phyloP scores from a whole-genome alignment of 345 rosid genomes.

The Dovyalis caffra region DNA sequence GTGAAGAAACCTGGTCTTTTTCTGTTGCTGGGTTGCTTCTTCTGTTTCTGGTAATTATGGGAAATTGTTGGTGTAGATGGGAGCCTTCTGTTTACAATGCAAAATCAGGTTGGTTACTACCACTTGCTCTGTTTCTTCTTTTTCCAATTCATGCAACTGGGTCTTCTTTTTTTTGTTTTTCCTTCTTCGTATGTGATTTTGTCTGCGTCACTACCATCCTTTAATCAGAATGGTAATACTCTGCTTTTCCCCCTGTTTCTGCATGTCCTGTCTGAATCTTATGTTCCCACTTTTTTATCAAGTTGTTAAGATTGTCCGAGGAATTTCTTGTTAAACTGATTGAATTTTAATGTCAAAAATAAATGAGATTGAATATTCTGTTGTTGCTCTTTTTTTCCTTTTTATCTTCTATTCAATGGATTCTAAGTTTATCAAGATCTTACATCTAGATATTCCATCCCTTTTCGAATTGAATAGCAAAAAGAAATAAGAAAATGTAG shows the following conservation, averaged over 20 bases:
- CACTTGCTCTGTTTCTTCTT: background rate
- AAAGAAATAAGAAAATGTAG: background rate
- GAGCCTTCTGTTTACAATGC: conserved; percentile 75
- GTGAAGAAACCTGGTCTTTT: conserved; percentile 12
- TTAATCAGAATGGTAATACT: background rate
- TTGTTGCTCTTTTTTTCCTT: background rate
- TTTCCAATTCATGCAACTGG: background rate
- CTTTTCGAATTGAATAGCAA: no score
- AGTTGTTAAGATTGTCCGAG: background rate
- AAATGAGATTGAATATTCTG: background rate
- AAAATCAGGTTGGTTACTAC: conserved; percentile 65
- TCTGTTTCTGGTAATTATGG: conserved; percentile 46
- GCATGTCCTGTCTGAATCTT: background rate
- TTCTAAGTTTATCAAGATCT: background rate
- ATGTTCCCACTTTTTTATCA: no score
- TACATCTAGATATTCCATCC: background rate
- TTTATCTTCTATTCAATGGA: background rate
- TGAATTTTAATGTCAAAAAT: background rate
- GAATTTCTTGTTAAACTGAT: background rate
- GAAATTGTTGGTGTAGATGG: conserved; percentile 77
- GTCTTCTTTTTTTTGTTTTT: background rate
- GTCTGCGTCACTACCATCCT: background rate
- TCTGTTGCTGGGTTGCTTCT: conserved; percentile 2
- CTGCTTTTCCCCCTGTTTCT: background rate
- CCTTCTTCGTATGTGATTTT: background rate